Conservation (phyloP, 148 eudicot genomes). For the Tetragonia tetragonoides region DNA sequence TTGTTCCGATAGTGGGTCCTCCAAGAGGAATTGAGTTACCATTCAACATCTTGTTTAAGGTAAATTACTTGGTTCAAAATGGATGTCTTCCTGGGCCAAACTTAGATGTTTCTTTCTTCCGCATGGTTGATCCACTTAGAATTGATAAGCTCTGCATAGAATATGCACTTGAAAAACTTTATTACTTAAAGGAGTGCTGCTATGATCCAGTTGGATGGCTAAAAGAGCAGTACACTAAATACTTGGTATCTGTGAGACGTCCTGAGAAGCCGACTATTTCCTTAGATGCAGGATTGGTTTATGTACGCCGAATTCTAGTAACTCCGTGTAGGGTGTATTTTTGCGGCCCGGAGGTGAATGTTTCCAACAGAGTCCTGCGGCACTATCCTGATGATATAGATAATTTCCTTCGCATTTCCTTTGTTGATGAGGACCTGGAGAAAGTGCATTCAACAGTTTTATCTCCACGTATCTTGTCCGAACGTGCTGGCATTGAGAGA, state of each 20-base stretch:
- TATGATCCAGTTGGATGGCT: slow-evolving; percentile 78
- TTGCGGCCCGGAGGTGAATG: slow-evolving; percentile 84
- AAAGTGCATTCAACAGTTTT: slow-evolving; percentile 66
- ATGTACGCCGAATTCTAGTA: slow-evolving; percentile 66
- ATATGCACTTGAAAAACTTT: slow-evolving; percentile 58
- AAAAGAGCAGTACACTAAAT: slow-evolving; percentile 38
- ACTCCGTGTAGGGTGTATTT: slow-evolving; percentile 80
- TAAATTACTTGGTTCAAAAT: slow-evolving; percentile 63
- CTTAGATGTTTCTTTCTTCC: slow-evolving; percentile 53
- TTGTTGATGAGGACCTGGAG: slow-evolving; percentile 78
- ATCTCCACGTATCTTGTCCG: slow-evolving; percentile 43
- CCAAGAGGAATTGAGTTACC: slow-evolving; percentile 53
- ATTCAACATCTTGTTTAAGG: slow-evolving; percentile 55
- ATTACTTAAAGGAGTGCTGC: slow-evolving; percentile 63
- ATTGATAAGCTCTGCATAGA: slow-evolving; percentile 40
- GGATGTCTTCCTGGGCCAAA: slow-evolving; percentile 77
- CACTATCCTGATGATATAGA: slow-evolving; percentile 51
- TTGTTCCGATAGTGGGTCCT: slow-evolving; percentile 68
- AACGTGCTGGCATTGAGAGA: slow-evolving; percentile 15
- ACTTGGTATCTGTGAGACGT: slow-evolving; percentile 29
- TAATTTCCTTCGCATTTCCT: slow-evolving; percentile 82
- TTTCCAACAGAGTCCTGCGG: slow-evolving; percentile 78
- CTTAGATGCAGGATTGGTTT: slow-evolving; percentile 67
- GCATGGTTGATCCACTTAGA: slow-evolving; percentile 56
- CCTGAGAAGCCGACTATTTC: slow-evolving; percentile 46